phyloP scores from a whole-genome alignment of 2,329 filamentous ascomycete species.

The Didymella pomorum region DNA sequence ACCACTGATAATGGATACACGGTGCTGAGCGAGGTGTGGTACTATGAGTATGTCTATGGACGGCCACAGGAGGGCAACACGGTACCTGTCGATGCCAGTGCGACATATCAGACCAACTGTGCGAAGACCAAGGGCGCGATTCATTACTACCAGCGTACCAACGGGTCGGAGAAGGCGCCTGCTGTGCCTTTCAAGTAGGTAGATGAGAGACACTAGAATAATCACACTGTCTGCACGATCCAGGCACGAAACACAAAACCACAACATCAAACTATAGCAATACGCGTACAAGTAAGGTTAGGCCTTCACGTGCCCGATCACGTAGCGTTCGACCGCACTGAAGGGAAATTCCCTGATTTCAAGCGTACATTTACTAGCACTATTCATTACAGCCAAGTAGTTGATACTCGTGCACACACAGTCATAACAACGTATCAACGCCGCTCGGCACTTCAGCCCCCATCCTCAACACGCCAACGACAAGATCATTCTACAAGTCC shows the following conservation, averaged over 20 bases:
- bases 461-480: too few species aligned
- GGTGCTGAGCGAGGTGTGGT: slow-evolving; percentile 70
- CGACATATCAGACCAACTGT: slow-evolving; percentile 61
- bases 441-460: too few species aligned
- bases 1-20: slow-evolving; percentile 65
- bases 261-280: too few species aligned
- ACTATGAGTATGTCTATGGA: slow-evolving; percentile 68
- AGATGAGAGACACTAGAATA: background rate
- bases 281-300: too few species aligned
- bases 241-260: too few species aligned
- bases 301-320: too few species aligned
- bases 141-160: slow-evolving; percentile 62
- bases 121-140: slow-evolving; percentile 63
- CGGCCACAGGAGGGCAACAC: slow-evolving; percentile 62
- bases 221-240: too few species aligned
- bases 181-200: slow-evolving; percentile 29
- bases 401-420: background rate
- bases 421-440: background rate
- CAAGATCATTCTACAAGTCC: slow-evolving; percentile 7
- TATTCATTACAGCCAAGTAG: background rate
- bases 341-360: too few species aligned
- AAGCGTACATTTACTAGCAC: background rate
- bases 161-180: slow-evolving; percentile 48
- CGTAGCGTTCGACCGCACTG: too few species aligned
- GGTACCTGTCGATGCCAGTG: slow-evolving; percentile 58